A percentile compares a stretch with the other conserved stretches of the same genome.
Conservation (phyloP, 768 basidiomycete species). For the Pleurotus salmoneostramineus region DNA sequence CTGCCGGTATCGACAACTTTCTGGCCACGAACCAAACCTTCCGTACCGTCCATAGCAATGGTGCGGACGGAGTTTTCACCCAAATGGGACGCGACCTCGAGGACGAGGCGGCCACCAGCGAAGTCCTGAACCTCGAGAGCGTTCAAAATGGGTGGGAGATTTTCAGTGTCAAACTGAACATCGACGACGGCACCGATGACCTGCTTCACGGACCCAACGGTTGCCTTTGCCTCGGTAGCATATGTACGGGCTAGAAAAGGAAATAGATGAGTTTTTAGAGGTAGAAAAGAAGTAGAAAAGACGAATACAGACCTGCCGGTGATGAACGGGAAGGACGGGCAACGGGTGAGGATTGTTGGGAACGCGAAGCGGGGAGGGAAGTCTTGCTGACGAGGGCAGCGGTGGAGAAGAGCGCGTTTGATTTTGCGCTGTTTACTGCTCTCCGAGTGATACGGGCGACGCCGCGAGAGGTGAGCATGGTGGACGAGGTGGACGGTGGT, state of each 20-base stretch:
- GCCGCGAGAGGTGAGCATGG: slow-evolving; percentile 87
- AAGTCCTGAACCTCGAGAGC: slow-evolving; percentile 97
- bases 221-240: slow-evolving; percentile 82
- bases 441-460: slow-evolving; percentile 85
- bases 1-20: slow-evolving; percentile 95
- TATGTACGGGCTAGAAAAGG: slow-evolving; percentile 66
- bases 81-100: slow-evolving; percentile 97
- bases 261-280: neutral
- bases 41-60: slow-evolving; percentile 99
- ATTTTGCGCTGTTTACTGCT: slow-evolving; percentile 71
- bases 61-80: slow-evolving; percentile 99
- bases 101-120: slow-evolving; percentile 93
- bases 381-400: slow-evolving; percentile 56
- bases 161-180: slow-evolving; percentile 94
- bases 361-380: slow-evolving; percentile 36
- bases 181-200: slow-evolving; percentile 99
- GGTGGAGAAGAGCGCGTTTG: slow-evolving; percentile 79
- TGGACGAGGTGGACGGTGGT: slow-evolving; percentile 27
- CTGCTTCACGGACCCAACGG: slow-evolving; percentile 85
- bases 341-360: slow-evolving; percentile 39
- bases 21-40: slow-evolving; percentile 99
- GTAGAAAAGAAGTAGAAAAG: slow-evolving; percentile 7
- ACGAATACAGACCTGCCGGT: slow-evolving; percentile 44
- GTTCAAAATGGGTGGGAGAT: slow-evolving; percentile 96
- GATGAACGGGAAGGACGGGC: slow-evolving; percentile 47